Percentiles rank a stretch among this genome's conserved stretches.
Conservation (phyloP, 306 rosid species). For the Rubus idaeus region DNA sequence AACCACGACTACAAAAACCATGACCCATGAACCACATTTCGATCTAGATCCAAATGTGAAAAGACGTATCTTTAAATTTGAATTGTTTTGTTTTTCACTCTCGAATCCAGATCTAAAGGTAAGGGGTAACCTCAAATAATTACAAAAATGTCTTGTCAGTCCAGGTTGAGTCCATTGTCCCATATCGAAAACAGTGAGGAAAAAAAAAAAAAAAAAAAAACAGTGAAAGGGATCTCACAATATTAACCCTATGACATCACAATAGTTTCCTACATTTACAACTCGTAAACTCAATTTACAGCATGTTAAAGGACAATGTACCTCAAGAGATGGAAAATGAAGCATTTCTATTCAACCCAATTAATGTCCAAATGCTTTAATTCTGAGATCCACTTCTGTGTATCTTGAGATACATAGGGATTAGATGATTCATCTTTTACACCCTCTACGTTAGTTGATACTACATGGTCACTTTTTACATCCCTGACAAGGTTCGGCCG, state of each 20-base stretch:
- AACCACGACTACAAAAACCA: too few species aligned
- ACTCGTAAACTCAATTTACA: not conserved
- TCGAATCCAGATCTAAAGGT: not conserved
- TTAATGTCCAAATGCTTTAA: constrained; percentile 69
- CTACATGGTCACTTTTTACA: constrained; percentile 43
- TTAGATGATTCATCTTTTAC: constrained; percentile 41
- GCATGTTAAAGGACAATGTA: not conserved
- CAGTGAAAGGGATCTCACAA: not conserved
- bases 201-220: not conserved
- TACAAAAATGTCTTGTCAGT: not conserved
- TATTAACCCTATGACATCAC: not conserved
- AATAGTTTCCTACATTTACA: not conserved
- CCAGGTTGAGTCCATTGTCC: not conserved
- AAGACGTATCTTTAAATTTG: too few species aligned
- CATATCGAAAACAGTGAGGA: not conserved
- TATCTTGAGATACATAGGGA: constrained; percentile 61
- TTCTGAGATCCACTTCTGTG: constrained; percentile 71
- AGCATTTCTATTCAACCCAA: constrained; percentile 59
- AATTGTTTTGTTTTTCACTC: too few species aligned
- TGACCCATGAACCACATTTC: too few species aligned
- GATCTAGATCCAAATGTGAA: too few species aligned
- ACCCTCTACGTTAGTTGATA: constrained; percentile 38
- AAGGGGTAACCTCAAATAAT: not conserved
- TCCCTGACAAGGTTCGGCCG: constrained; percentile 45
- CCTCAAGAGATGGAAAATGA: not conserved